Conservation (phyloP, 257 asterid species). For the Gentiana dahurica region DNA sequence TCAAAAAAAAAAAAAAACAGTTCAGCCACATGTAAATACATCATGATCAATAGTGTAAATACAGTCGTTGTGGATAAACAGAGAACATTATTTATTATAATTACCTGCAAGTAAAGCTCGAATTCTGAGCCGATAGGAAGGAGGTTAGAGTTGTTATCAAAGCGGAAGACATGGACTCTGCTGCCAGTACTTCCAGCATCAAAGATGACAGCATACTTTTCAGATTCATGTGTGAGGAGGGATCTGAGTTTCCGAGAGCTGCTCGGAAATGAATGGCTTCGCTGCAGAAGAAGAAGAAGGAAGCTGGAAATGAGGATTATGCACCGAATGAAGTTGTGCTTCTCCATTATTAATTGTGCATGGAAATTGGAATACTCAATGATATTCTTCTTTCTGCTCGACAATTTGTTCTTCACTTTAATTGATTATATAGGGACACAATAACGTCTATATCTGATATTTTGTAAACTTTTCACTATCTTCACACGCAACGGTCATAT, state of each 20-base stretch:
- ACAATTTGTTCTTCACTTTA: too few species aligned
- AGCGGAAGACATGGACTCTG: constrained; percentile 30
- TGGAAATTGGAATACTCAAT: too few species aligned
- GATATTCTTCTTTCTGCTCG: too few species aligned
- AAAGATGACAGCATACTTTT: constrained; percentile 25
- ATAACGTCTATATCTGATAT: too few species aligned
- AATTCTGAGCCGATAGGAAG: constrained; percentile 22
- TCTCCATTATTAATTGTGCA: too few species aligned
- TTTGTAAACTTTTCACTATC: too few species aligned
- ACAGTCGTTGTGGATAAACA: too few species aligned
- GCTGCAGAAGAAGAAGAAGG: not conserved
- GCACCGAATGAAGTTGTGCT: too few species aligned
- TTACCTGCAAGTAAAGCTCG: constrained; percentile 6
- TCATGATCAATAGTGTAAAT: not conserved
- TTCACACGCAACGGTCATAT: too few species aligned
- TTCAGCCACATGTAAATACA: not conserved
- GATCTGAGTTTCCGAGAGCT: not conserved
- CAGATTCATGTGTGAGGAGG: constrained; percentile 2
- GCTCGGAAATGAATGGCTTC: not conserved
- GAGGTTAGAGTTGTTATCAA: constrained; percentile 15
- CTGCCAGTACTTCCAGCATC: constrained; percentile 36
- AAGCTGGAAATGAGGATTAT: not conserved
- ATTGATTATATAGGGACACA: too few species aligned
- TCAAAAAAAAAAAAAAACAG: not conserved
- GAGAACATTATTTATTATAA: too few species aligned